phyloP scores from a whole-genome alignment of 129 eudicot species.

The Arctium lappa region DNA sequence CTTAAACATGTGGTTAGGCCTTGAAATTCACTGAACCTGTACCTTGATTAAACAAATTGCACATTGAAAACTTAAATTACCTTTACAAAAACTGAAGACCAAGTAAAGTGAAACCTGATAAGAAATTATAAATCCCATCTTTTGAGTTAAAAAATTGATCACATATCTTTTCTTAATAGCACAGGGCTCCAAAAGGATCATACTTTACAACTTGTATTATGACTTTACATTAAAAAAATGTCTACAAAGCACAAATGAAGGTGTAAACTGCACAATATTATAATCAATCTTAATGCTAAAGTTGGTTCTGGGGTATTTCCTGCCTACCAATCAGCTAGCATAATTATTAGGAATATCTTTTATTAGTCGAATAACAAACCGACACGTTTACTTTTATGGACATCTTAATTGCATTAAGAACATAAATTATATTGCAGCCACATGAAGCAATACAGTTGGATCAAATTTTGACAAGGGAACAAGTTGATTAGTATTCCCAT shows the following conservation, averaged over 20 bases:
- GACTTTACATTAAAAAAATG: slow-evolving; percentile 23
- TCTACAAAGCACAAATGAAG: slow-evolving; percentile 39
- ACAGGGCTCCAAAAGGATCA: slow-evolving; percentile 56
- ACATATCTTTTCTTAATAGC: slow-evolving; percentile 32
- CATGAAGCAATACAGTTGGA: slow-evolving; percentile 36
- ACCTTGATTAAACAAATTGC: slow-evolving; percentile 15
- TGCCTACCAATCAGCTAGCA: slow-evolving; percentile 48
- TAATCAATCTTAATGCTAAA: slow-evolving; percentile 21
- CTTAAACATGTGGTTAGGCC: slow-evolving; percentile 28
- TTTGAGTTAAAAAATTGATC: slow-evolving; percentile 21
- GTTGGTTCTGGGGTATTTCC: slow-evolving; percentile 30
- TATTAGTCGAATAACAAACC: background rate
- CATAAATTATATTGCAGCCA: slow-evolving; percentile 28
- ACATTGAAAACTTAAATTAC: slow-evolving; percentile 16
- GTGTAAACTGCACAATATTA: slow-evolving; percentile 36
- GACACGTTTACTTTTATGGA: slow-evolving; percentile 3
- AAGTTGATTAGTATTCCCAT: slow-evolving; percentile 30
- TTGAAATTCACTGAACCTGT: slow-evolving; percentile 31
- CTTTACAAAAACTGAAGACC: slow-evolving; percentile 15
- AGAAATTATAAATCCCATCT: slow-evolving; percentile 34
- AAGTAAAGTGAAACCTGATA: slow-evolving; percentile 21
- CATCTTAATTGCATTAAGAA: slow-evolving; percentile 18
- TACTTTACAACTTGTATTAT: slow-evolving; percentile 31
- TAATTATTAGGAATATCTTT: slow-evolving; percentile 30
- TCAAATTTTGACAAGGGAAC: slow-evolving; percentile 25